phyloP scores from a whole-genome alignment of 805 yeast genomes.

The Torulaspora quercuum region DNA sequence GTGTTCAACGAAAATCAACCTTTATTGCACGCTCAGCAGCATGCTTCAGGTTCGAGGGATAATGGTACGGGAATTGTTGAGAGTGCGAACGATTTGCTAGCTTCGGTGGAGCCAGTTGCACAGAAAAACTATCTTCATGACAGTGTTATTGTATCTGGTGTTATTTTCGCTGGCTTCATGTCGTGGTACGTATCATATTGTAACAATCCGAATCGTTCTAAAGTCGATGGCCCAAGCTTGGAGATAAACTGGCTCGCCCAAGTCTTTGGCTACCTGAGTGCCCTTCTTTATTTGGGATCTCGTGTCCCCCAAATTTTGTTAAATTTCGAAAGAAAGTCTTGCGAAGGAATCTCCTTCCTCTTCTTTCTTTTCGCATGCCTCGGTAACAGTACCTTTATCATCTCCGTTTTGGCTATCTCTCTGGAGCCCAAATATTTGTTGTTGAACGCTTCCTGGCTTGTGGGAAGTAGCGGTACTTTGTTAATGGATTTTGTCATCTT shows the following conservation, averaged over 20 bases:
- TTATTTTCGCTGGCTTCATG: conserved; percentile 72
- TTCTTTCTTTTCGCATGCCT: conserved; percentile 93
- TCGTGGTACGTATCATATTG: conserved; percentile 78
- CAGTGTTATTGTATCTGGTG: conserved; percentile 57
- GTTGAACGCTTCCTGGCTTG: conserved; percentile 87
- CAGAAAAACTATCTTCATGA: conserved; percentile 31
- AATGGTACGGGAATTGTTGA: conserved; percentile 12
- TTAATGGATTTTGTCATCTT: conserved; percentile 80
- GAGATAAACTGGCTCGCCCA: conserved; percentile 79
- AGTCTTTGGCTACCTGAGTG: conserved; percentile 77
- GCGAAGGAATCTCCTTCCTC: conserved; percentile 92
- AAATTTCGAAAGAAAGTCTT: conserved; percentile 81
- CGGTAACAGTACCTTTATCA: conserved; percentile 88
- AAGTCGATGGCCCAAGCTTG: conserved; percentile 39
- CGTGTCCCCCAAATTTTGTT: conserved; percentile 87
- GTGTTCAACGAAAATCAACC: conserved; percentile 38
- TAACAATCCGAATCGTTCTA: conserved; percentile 38
- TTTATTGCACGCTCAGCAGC: conserved; percentile 16
- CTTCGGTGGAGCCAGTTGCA: conserved; percentile 17
- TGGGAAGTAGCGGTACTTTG: conserved; percentile 87
- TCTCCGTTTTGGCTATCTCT: conserved; percentile 76
- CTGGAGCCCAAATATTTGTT: conserved; percentile 63
- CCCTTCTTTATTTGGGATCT: conserved; percentile 75
- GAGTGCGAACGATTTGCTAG: conserved; percentile 11
- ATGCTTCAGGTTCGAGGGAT: conserved; percentile 8